Evolutionary conservation across 108 stramenopile species (phyloP), one percentile per base, ranked within the genome.

Genomic region (Parmales sp.): DNA sequence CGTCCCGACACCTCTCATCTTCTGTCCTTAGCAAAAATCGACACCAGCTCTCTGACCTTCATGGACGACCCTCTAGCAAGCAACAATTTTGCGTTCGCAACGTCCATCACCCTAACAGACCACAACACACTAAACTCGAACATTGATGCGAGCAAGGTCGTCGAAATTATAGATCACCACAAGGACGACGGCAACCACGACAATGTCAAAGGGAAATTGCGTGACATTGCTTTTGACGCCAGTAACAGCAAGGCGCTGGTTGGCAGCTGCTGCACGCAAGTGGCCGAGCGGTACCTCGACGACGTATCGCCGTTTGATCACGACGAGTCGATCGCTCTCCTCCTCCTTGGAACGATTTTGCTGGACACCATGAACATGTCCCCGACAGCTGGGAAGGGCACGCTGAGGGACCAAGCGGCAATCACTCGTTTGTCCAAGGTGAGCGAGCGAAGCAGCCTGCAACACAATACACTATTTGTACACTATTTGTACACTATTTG

Each of bases 131-230:
- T 80, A 19, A 74, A 69, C 38, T 13, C 28, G 22, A 29, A 73
- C 51, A 43, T 80, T 16, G 31, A 69, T 26, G 63, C 72, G 7
- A 67, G 80, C 72, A 74, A 70, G 28, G 77, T 88, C 9, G 74
- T 71, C 23, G 86, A 84, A 60, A 91, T 91, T 49, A 19, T 86
- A 0, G 90, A 91, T 71, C 90, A 91, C 74, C 90, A 91, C 60
- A 37, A 68, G 11, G 90, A 91, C 69, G 77, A 82, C 51, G 76
- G 69, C 0, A 18, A 73, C 39, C 86, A 86, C 64, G 41, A 26
- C 19, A 74, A 83, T 22, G 73, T 80, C 49, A 25, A 86, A 3
- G 74, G 72, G 13, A 67, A 69, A 11, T 38, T 51, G 13, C 76
- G 88, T 39, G 78, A 66, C 28, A 72, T 89, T 50, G 90, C 90